phyloP scores from a whole-genome alignment of 2,329 filamentous ascomycete species.

The Mycosphaerella arachidis region DNA sequence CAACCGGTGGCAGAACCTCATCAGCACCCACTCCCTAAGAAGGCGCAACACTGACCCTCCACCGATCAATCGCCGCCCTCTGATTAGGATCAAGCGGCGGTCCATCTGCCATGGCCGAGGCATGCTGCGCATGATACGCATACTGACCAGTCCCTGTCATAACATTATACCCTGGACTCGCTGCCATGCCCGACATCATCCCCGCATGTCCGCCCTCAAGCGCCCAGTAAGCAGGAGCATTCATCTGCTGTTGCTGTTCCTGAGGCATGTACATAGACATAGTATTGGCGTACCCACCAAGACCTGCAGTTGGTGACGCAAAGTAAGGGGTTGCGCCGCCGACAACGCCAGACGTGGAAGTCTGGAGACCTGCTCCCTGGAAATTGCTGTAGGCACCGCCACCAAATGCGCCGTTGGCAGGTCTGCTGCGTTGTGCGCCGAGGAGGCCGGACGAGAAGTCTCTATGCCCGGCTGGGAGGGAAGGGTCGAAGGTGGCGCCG shows the following conservation, averaged over 20 bases:
- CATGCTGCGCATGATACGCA: constrained; percentile 11
- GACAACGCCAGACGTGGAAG: constrained; percentile 21
- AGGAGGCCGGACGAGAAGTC: constrained; percentile 24
- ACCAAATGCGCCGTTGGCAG: constrained; percentile 34
- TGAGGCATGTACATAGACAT: constrained; percentile 7
- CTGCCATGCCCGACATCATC: constrained; percentile 4
- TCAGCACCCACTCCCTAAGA: not conserved
- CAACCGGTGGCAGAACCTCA: not conserved
- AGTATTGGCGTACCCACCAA: constrained; percentile 12
- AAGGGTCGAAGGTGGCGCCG: not conserved
- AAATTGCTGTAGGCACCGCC: constrained; percentile 23
- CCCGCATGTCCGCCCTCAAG: constrained; percentile 8
- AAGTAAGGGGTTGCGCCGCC: constrained; percentile 20
- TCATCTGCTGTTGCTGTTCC: constrained; percentile 15
- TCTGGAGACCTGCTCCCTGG: constrained; percentile 10
- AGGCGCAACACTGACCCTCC: constrained; percentile 46
- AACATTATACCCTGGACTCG: not conserved
- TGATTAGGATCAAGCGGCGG: constrained; percentile 47
- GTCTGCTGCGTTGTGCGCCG: constrained; percentile 14
- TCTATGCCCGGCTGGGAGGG: not conserved
- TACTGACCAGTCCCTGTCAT: constrained; percentile 7
- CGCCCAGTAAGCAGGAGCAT: constrained; percentile 16
- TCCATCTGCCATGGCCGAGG: constrained; percentile 22
- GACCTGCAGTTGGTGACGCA: constrained; percentile 24
- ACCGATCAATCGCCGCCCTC: constrained; percentile 56